Conservation (phyloP, 345 rosid genomes). For the Gossypium longicalyx region DNA sequence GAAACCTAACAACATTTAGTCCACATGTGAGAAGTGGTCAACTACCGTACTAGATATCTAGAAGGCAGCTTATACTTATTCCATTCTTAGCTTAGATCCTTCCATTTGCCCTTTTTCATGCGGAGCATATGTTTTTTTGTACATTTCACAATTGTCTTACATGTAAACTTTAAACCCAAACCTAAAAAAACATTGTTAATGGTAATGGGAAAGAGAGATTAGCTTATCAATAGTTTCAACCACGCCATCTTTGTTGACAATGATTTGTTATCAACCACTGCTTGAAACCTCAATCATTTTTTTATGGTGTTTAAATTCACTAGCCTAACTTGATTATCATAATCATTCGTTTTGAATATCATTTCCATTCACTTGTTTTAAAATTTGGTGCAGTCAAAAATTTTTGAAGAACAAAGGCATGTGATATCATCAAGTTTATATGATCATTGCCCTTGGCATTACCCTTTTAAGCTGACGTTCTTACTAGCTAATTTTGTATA, state of each 20-base stretch:
- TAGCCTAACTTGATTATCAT: not conserved
- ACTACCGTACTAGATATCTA: not conserved
- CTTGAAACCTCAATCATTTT: not conserved
- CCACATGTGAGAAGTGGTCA: conserved; percentile 15
- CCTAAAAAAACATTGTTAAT: too few species aligned
- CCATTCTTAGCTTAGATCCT: not conserved
- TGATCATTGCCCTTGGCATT: not conserved
- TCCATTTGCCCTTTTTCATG: too few species aligned
- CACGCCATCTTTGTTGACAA: too few species aligned
- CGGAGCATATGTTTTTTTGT: too few species aligned
- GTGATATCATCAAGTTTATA: not conserved
- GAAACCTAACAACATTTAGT: not conserved
- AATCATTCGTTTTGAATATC: not conserved
- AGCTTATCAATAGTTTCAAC: too few species aligned
- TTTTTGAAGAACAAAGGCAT: not conserved
- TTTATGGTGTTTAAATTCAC: not conserved
- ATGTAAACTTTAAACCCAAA: too few species aligned
- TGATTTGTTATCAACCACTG: too few species aligned
- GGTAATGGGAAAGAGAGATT: too few species aligned
- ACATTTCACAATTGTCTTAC: too few species aligned
- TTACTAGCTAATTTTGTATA: not conserved
- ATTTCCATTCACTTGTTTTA: not conserved
- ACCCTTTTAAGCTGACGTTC: not conserved
- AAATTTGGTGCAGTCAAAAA: not conserved
- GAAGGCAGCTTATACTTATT: not conserved